Conservation (phyloP, 2,329 filamentous ascomycete genomes). For the Alternaria gaisen region DNA sequence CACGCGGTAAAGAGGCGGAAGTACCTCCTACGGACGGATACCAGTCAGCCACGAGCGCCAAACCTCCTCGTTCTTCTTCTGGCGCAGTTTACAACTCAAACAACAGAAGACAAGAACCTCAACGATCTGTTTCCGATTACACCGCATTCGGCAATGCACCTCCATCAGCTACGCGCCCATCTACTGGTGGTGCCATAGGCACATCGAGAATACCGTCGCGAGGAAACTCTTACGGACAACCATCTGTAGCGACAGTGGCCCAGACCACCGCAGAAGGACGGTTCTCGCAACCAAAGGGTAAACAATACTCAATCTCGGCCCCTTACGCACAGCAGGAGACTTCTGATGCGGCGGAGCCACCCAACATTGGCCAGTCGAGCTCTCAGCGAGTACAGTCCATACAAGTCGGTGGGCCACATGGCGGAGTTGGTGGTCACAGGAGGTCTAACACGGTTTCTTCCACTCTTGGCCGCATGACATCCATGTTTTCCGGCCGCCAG, state of each 20-base stretch:
- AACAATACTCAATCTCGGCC: slow-evolving; percentile 76
- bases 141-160: slow-evolving; percentile 52
- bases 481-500: slow-evolving; percentile 73
- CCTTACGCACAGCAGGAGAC: slow-evolving; percentile 65
- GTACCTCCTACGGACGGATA: slow-evolving; percentile 55
- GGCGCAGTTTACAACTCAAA: slow-evolving; percentile 42
- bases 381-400: slow-evolving; percentile 63
- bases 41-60: slow-evolving; percentile 38
- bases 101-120: slow-evolving; percentile 56
- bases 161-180: slow-evolving; percentile 66
- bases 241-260: slow-evolving; percentile 84
- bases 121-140: slow-evolving; percentile 61
- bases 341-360: slow-evolving; percentile 40
- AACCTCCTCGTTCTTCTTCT: slow-evolving; percentile 32
- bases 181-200: slow-evolving; percentile 80
- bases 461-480: slow-evolving; percentile 82
- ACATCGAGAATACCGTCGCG: slow-evolving; percentile 73
- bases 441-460: slow-evolving; percentile 72
- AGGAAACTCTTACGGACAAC: slow-evolving; percentile 83
- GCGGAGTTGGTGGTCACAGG: slow-evolving; percentile 64
- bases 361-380: slow-evolving; percentile 68
- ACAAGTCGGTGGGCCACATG: slow-evolving; percentile 45
- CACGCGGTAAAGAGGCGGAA: slow-evolving; percentile 60
- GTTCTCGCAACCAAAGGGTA: slow-evolving; percentile 78
- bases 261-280: slow-evolving; percentile 89